A percentile compares a stretch with the other conserved stretches of the same genome.
phyloP scores from a whole-genome alignment of 2,329 filamentous ascomycete genomes.

The Hymenotorrendiella dingleyae region DNA sequence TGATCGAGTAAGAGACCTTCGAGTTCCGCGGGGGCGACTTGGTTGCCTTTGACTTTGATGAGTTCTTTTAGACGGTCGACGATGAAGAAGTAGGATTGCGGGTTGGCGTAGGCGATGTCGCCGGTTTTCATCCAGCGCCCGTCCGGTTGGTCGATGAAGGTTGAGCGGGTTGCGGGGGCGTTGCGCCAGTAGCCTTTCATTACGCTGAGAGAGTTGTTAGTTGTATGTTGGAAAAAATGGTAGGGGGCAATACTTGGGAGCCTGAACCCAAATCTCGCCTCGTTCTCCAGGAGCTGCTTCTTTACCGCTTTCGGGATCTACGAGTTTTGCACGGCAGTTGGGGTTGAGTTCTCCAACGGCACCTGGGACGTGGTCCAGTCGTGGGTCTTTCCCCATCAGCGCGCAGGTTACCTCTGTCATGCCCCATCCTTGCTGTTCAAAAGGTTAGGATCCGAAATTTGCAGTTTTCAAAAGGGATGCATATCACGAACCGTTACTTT shows the following conservation, averaged over 20 bases:
- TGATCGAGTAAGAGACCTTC: conserved; percentile 42
- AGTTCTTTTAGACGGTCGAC: conserved; percentile 73
- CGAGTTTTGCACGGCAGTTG: conserved; percentile 63
- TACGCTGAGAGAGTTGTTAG: too few relatives aligned
- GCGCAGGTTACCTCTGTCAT: conserved; percentile 82
- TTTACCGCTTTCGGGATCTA: conserved; percentile 42
- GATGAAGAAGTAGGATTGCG: conserved; percentile 74
- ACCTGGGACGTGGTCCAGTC: conserved; percentile 35
- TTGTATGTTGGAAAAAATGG: too few relatives aligned
- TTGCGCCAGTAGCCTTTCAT: too few relatives aligned
- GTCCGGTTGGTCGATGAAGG: too few relatives aligned
- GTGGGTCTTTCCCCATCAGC: conserved; percentile 57
- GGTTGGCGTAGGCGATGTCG: conserved; percentile 72
- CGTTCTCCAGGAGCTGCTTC: too few relatives aligned
- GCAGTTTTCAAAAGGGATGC: neutral
- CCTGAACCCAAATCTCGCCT: too few relatives aligned
- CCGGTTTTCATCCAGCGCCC: conserved; percentile 78
- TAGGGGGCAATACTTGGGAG: too few relatives aligned
- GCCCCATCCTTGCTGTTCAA: conserved; percentile 71
- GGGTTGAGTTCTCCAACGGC: conserved; percentile 63
- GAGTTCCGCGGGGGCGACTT: conserved; percentile 61
- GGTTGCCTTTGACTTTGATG: conserved; percentile 59
- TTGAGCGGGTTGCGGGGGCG: too few relatives aligned
- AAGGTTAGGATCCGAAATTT: neutral
- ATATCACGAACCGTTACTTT: conserved; percentile 47